A percentile compares a stretch with the other conserved stretches of the same genome.
phyloP scores from a whole-genome alignment of 345 rosid species.

The Eucalyptus tenuipes region DNA sequence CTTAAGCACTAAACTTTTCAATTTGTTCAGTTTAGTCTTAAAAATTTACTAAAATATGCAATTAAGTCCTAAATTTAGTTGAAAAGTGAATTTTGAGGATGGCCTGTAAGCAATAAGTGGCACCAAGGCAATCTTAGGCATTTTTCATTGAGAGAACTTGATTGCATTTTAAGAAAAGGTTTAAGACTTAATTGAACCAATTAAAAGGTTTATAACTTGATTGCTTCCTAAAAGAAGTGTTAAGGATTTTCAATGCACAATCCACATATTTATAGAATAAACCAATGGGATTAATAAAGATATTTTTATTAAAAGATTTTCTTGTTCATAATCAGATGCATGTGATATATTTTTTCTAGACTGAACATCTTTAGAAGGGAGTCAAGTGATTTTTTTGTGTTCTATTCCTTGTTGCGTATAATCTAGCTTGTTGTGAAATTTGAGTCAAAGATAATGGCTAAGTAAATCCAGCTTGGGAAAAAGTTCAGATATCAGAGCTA shows the following conservation, averaged over 20 bases:
- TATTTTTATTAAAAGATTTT: neutral
- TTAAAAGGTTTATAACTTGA: neutral
- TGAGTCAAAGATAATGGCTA: neutral
- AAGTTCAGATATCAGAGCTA: neutral
- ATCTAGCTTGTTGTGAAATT: neutral
- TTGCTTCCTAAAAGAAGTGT: neutral
- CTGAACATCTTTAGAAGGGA: neutral
- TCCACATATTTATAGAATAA: neutral
- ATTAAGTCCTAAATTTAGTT: neutral
- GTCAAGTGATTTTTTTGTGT: neutral
- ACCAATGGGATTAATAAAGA: neutral
- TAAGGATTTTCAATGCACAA: neutral
- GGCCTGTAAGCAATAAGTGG: neutral
- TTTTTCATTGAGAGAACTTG: neutral
- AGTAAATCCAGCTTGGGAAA: neutral
- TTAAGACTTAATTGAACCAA: neutral
- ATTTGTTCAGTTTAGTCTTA: neutral
- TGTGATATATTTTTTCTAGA: neutral
- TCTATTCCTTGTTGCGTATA: neutral
- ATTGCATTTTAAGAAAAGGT: neutral
- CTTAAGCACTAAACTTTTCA: neutral
- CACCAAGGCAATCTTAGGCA: neutral
- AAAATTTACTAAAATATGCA: neutral
- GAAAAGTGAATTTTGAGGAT: neutral
- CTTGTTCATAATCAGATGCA: neutral